Percentiles rank a stretch among this genome's conserved stretches.
phyloP scores from a whole-genome alignment of 2,329 filamentous ascomycete species.

The Tolypocladium pustulatum region DNA sequence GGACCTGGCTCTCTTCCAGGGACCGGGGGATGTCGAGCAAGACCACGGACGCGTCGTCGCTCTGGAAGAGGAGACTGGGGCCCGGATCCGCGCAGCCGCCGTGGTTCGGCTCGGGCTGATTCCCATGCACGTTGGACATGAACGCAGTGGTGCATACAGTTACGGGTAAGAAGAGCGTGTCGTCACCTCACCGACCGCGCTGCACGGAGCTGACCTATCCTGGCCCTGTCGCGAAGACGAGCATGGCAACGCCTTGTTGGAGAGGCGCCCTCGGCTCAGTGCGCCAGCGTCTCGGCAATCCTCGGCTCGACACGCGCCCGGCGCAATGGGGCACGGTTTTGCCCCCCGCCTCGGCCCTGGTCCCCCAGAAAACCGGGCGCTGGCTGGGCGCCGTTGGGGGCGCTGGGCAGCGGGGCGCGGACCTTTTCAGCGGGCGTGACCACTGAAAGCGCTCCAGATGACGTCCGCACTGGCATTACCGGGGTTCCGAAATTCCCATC shows the following conservation, averaged over 20 bases:
- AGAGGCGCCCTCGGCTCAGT: background rate
- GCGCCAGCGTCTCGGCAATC: constrained; percentile 6
- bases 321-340: background rate
- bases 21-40: constrained; percentile 62
- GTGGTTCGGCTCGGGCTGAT: background rate
- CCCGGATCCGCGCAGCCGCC: background rate
- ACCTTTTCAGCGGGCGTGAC: constrained; percentile 2
- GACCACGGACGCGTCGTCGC: constrained; percentile 31
- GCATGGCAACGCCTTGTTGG: background rate
- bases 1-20: constrained; percentile 54
- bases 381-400: background rate
- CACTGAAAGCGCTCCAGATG: constrained; percentile 6
- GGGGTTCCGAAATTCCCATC: background rate
- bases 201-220: background rate
- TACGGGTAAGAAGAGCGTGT: background rate
- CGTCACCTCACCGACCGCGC: too few species aligned
- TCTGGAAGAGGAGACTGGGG: constrained; percentile 22
- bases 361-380: background rate
- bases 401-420: background rate
- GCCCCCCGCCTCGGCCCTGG: background rate
- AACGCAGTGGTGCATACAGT: background rate
- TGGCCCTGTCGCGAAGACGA: background rate
- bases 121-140: background rate
- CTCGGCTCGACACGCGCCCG: constrained; percentile 6
- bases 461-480: constrained; percentile 3